A percentile compares a stretch with the other conserved stretches of the same genome.
Conservation (phyloP, 108 stramenopile genomes). For the Cafeteria roenbergensis region DNA sequence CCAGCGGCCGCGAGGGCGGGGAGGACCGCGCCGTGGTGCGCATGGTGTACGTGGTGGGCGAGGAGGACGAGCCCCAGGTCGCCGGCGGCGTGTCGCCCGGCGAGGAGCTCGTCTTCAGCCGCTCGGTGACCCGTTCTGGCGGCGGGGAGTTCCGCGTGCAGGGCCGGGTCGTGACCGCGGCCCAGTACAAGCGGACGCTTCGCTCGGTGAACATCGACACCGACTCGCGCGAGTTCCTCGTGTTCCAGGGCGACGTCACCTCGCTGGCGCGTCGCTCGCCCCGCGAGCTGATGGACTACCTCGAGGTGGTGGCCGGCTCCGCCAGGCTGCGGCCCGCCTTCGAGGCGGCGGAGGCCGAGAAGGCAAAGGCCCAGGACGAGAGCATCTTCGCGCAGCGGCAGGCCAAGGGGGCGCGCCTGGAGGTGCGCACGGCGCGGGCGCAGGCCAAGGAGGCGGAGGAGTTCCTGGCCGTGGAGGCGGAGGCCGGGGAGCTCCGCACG, state of each 20-base stretch:
- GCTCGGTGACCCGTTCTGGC: conserved; percentile 65
- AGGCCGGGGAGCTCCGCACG: conserved; percentile 54
- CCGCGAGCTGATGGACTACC: conserved; percentile 71
- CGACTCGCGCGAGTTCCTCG: conserved; percentile 94
- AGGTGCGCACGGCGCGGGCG: conserved; percentile 3
- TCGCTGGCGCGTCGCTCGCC: conserved; percentile 76
- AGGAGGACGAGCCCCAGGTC: no score
- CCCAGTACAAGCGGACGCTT: conserved; percentile 59
- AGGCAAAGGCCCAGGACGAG: conserved; percentile 38
- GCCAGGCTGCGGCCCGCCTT: conserved; percentile 59
- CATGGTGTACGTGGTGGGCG: conserved; percentile 50
- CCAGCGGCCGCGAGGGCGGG: conserved; percentile 9
- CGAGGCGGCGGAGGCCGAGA: conserved; percentile 56
- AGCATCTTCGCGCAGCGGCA: background rate
- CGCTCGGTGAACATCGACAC: conserved; percentile 78
- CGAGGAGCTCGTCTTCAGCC: conserved; percentile 53
- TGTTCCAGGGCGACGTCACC: conserved; percentile 98
- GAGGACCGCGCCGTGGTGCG: conserved; percentile 48
- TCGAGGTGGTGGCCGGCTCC: conserved; percentile 78
- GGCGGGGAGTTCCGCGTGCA: conserved; percentile 71
- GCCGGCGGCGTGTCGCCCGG: no score
- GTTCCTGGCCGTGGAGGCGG: conserved; percentile 53
- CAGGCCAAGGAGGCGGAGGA: conserved; percentile 61
- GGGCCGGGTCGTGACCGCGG: conserved; percentile 51
- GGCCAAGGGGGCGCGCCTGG: background rate